phyloP scores from a whole-genome alignment of 345 rosid species.

The Gossypium raimondii region DNA sequence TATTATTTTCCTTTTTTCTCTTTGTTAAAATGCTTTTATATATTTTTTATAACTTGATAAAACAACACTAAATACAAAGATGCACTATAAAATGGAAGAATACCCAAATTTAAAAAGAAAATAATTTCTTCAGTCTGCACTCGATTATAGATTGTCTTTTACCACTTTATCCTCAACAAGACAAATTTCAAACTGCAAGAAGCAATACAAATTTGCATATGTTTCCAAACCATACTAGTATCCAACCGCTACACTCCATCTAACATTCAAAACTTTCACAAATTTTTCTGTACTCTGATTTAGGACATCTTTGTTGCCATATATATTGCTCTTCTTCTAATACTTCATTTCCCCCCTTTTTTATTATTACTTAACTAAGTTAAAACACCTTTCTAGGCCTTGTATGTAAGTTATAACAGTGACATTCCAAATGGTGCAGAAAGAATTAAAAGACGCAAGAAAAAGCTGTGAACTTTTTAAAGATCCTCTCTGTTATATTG shows the following conservation, averaged over 20 bases:
- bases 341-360: too few species aligned
- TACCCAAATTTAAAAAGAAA: background rate
- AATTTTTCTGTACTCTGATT: background rate
- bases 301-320: background rate
- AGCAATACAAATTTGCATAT: background rate
- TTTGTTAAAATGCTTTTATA: background rate
- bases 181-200: slow-evolving; percentile 23
- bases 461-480: slow-evolving; percentile 14
- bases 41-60: background rate
- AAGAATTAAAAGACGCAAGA: background rate
- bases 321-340: too few species aligned
- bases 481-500: background rate
- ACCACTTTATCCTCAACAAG: slow-evolving; percentile 9
- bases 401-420: background rate
- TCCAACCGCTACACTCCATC: slow-evolving; percentile 24
- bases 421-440: slow-evolving; percentile 10
- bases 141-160: slow-evolving; percentile 19
- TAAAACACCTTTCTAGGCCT: too few species aligned
- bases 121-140: background rate
- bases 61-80: slow-evolving; percentile 1
- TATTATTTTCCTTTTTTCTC: background rate
- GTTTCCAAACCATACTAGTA: slow-evolving; percentile 17
- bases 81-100: slow-evolving; percentile 4
- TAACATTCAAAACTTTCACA: slow-evolving; percentile 18
- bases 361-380: too few species aligned